Evolutionary conservation across 2,329 filamentous ascomycete species (phyloP).

Genomic region (Hypoxylon rubiginosum): DNA sequence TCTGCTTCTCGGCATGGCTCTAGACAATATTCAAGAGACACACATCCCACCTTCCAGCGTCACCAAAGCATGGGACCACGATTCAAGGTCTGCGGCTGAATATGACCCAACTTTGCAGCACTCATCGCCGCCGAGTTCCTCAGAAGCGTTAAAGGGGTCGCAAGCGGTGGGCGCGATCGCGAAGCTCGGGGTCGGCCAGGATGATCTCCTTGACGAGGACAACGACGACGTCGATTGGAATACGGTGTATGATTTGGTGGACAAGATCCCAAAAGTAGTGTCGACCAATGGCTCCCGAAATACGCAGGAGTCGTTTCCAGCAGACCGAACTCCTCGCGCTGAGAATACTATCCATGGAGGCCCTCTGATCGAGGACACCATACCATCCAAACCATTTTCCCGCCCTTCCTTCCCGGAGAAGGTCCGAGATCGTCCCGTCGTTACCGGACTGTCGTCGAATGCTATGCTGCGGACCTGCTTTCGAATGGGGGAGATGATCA

Average conservation of each 20-base stretch:
- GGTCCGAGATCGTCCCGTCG: conserved; percentile 65
- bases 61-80: conserved; percentile 50
- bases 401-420: conserved; percentile 64
- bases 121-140: conserved; percentile 49
- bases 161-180: not conserved
- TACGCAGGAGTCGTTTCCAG: not conserved
- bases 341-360: not conserved
- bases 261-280: conserved; percentile 27
- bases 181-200: conserved; percentile 13
- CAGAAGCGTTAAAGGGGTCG: conserved; percentile 5
- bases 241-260: conserved; percentile 45
- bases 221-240: conserved; percentile 60
- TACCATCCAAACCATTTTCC: conserved; percentile 59
- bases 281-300: conserved; percentile 20
- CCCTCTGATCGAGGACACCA: conserved; percentile 12
- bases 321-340: not conserved
- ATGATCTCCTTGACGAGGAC: conserved; percentile 55
- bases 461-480: conserved; percentile 71
- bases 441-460: conserved; percentile 64
- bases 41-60: conserved; percentile 53
- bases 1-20: conserved; percentile 32
- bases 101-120: conserved; percentile 56
- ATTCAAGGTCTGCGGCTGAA: conserved; percentile 53
- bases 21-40: conserved; percentile 33
- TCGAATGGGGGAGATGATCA: conserved; percentile 71